Evolutionary conservation across 495 filamentous ascomycete genomes (phyloP), one percentile per base, ranked within the genome.

Genomic region (Aspergillus conjunctus): DNA sequence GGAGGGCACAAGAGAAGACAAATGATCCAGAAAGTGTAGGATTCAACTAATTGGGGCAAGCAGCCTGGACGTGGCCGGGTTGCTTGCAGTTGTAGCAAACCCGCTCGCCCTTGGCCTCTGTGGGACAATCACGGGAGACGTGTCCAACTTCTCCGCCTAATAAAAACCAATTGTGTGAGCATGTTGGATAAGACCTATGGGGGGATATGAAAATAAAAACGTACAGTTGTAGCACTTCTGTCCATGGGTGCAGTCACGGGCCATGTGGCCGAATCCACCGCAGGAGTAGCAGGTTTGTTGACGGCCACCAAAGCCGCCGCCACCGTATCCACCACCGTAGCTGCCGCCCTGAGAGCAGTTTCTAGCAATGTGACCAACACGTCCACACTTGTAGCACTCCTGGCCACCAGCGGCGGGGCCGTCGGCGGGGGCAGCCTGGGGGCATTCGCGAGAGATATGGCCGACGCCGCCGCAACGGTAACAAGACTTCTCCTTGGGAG

Each of bases 1-100:
- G 41, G 44, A 37, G 59, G 59, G 33, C 56, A 58, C 49, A 59
- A 67, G 56, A 62, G 63, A 52, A 67, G 67, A 70, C 66, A 63
- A 67, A 70, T 60, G 62, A 68, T 63, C 55, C 60, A 62, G 44
- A 48, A 48, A 48, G 44, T 21, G 44, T 48, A 48, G 44, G 44
- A 11, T 18, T 43, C 49, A 46, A 62, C 59, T 82, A 88, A 75
- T 91, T 91, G 59, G 92, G 88, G 86, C 94, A 98, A 65, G 88
- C 83, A 59, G 91, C 84, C 85, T 97, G 94, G 70, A 98, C 87
- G 80, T 98, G 94, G 68, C 94, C 94, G 59, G 92, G 88, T 80
- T 97, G 91, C 85, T 97, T 95, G 91, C 94, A 98, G 79, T 93
- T 94, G 83, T 98, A 98, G 87, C 94, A 98, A 70, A 93, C 92